A percentile compares a stretch with the other conserved stretches of the same genome.
Evolutionary conservation across 164 flowering plant species (phyloP).

Genomic region (Hamamelis virginiana): DNA sequence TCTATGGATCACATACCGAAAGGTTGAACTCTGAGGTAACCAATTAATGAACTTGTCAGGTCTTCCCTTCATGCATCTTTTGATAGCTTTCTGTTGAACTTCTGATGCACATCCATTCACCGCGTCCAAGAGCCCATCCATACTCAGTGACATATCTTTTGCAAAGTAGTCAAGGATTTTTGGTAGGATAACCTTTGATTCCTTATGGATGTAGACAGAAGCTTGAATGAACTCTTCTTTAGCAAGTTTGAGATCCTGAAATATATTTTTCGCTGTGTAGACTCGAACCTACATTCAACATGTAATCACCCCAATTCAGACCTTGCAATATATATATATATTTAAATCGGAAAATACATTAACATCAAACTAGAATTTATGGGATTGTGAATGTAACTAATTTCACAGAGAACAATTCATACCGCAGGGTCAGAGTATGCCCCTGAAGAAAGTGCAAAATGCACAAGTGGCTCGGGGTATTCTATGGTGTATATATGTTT

Average conservation of each 20-base stretch:
- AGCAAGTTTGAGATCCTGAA: conserved; percentile 48
- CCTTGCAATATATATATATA: not conserved
- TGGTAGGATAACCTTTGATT: conserved; percentile 52
- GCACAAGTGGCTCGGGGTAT: conserved; percentile 65
- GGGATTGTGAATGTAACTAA: not conserved
- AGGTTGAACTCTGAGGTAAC: conserved; percentile 46
- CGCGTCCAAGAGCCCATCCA: conserved; percentile 36
- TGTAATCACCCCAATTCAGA: not conserved
- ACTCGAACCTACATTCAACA: conserved; percentile 45
- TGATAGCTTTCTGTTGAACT: conserved; percentile 36
- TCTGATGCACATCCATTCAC: conserved; percentile 34
- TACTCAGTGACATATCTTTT: conserved; percentile 48
- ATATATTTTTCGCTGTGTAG: conserved; percentile 48
- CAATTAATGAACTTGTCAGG: conserved; percentile 43
- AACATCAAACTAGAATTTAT: not conserved
- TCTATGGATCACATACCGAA: conserved; percentile 52
- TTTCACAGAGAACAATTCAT: conserved; percentile 10
- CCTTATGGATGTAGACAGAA: conserved; percentile 37
- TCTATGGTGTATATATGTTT: conserved; percentile 57
- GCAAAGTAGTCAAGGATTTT: conserved; percentile 45
- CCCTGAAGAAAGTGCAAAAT: conserved; percentile 72
- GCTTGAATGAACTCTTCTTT: conserved; percentile 51
- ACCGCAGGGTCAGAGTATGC: conserved; percentile 65
- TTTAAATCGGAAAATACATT: not conserved
- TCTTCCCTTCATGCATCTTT: conserved; percentile 33